A percentile compares a stretch with the other conserved stretches of the same genome.
Evolutionary conservation across 169 alveolate genomes (phyloP).

Genomic region (Pseudocohnilembus persalinus): DNA sequence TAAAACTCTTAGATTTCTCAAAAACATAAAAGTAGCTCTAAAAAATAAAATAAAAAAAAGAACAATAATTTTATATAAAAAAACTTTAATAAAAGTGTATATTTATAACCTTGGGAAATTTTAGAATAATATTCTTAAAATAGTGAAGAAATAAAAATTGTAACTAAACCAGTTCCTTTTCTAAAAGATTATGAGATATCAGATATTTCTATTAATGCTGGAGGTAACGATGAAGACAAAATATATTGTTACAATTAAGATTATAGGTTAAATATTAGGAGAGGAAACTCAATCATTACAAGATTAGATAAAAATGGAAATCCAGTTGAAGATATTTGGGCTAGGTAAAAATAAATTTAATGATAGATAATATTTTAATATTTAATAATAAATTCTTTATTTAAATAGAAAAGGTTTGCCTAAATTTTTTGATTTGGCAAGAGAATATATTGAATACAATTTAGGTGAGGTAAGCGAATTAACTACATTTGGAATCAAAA

Average conservation of each 20-base stretch:
- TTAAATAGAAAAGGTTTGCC: background rate
- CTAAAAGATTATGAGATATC: background rate
- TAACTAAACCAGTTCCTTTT: background rate
- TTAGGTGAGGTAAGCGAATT: background rate
- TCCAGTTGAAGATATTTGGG: background rate
- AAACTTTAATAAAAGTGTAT: too few relatives aligned
- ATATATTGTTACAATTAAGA: background rate
- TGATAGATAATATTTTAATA: too few relatives aligned
- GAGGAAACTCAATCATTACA: background rate
- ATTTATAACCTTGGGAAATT: background rate
- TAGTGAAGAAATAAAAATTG: background rate
- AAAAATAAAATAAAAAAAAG: too few relatives aligned
- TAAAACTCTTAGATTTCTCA: too few relatives aligned
- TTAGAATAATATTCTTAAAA: background rate
- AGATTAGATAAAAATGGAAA: too few relatives aligned
- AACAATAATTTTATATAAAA: too few relatives aligned
- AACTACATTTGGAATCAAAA: background rate
- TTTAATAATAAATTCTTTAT: too few relatives aligned
- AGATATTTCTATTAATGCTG: background rate
- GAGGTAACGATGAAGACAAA: background rate
- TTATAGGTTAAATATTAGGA: background rate
- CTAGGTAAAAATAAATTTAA: background rate
- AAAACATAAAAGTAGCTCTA: too few relatives aligned
- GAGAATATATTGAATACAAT: background rate
- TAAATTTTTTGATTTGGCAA: background rate